Base-by-base conservation (phyloP, 192 early-diverging fungal species). In the Linnemannia exigua region DNA sequence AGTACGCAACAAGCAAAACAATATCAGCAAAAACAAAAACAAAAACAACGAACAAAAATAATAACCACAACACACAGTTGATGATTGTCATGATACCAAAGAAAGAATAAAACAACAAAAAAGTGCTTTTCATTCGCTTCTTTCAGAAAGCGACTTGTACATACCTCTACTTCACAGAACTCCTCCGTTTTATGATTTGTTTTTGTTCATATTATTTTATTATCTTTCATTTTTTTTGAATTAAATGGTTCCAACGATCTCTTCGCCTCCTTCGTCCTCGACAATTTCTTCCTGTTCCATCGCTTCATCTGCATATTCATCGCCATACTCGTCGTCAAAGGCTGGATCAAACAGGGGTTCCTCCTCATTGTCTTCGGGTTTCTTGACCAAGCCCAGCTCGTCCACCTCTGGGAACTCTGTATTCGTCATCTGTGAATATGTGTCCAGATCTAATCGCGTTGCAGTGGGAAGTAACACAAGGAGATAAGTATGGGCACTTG, bases 171-270 rank as follows among this genome's bases (percentile, higher is more conserved):
- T 3, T 15, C 58, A 63, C 28, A 8, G 41, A 44, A 31, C 28
- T 8, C 22, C 31, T 3, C 14, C 28, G 41, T 70, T 31, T 9
- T n/a, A n/a, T n/a, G n/a, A n/a, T n/a, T n/a, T n/a, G n/a, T n/a
- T n/a, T 14, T 25, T 71, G 22, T 28, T 25, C 44, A 7, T 3
- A 20, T 73, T 50, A 48, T 72, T 4, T 19, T 15, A 31, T 51
- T 67, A 25, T 33, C 31, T 48, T 76, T 46, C 15, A 36, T 19
- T 31, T 16, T 16, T 48, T 8, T 20, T 36, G 20, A 33, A 74
- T 74, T 58, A 46, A 63, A 63, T 63, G 58, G 58, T 52, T 70
- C 77, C 83, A 28, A 85, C 63, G 38, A 85, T 79, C 74, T 85
- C 83, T 51, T 85, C 83, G n/a, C 31, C 74, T 1, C 75, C 77